Percentiles rank a stretch among this genome's conserved stretches.
phyloP scores from a whole-genome alignment of 2,329 filamentous ascomycete genomes.

The Sporothrix mexicana region DNA sequence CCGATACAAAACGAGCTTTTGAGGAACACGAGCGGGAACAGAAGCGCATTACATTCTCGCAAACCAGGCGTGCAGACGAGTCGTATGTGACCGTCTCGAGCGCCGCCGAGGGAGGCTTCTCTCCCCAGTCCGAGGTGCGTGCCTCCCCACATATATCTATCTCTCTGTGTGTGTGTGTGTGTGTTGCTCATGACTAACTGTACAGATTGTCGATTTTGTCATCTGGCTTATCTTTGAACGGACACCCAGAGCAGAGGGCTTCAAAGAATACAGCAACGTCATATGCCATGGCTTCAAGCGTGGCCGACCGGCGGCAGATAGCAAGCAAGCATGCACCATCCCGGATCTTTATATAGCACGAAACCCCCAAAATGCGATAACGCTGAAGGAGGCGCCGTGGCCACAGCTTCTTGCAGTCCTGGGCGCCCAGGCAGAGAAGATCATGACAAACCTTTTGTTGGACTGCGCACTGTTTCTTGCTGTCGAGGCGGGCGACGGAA shows the following conservation, averaged over 20 bases:
- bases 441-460: conserved; percentile 78
- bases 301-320: conserved; percentile 36
- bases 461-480: conserved; percentile 77
- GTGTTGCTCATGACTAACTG: background rate
- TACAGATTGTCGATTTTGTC: conserved; percentile 75
- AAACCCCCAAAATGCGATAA: conserved; percentile 72
- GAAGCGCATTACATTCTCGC: conserved; percentile 66
- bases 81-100: conserved; percentile 60
- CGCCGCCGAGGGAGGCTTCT: conserved; percentile 51
- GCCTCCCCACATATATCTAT: conserved; percentile 50
- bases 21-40: conserved; percentile 53
- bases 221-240: conserved; percentile 78
- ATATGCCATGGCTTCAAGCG: conserved; percentile 83
- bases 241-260: conserved; percentile 46
- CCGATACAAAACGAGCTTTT: conserved; percentile 19
- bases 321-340: conserved; percentile 49
- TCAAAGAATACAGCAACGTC: conserved; percentile 46
- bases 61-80: conserved; percentile 59
- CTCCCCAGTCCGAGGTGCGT: conserved; percentile 63
- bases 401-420: conserved; percentile 73
- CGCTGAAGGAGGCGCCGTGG: conserved; percentile 76
- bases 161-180: background rate
- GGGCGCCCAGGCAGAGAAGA: conserved; percentile 73
- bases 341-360: conserved; percentile 69
- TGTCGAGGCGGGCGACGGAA: conserved; percentile 64